Evolutionary conservation across 306 rosid genomes (phyloP), one percentile per base, ranked within the genome.

Genomic region (Vigna angularis): DNA sequence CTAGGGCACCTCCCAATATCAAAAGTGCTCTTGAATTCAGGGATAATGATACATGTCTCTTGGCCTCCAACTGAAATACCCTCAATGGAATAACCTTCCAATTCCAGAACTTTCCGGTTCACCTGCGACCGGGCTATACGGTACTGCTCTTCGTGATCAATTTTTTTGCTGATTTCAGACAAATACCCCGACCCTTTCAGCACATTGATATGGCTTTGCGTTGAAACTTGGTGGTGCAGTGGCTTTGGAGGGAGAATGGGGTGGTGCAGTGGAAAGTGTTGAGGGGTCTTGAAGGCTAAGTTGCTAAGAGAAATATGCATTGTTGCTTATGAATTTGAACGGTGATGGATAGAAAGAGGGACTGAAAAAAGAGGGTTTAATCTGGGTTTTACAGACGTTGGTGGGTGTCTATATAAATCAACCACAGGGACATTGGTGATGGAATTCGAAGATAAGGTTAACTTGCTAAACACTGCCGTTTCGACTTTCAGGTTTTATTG

Each of bases 21-120:
- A 63, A 95, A 95, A n/a, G 96, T 83, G 45, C 93, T 92, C 74
- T 95, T 95, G 57, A 95, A 95, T 47, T 95, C 97, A 0, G 98
- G 98, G 55, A 95, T 76, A 14, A 95, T 88, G 24, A 95, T 76
- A 83, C 98, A 95, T 0, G 98, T 95, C 87, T 95, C 98, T 45
- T 95, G 97, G 18, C 98, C 98, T 9, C 98, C 98, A 78, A 95
- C 82, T 4, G 98, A 95, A 45, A 88, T 20, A 0, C 98, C 98
- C 76, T 95, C 98, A 32, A 95, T 88, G 9, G 89, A 26, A 61
- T 71, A 86, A 44, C 98, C 98, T 74, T 92, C 98, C 81, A 95
- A 83, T 61, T 88, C 91, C 70, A 90, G 67, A 57, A 96, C 97
- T 77, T 88, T 92, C 0, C 93, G 89, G 66, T 57, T 74, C 40